A percentile compares a stretch with the other conserved stretches of the same genome.
phyloP scores from a whole-genome alignment of 306 rosid genomes.

The Herpetospermum pedunculosum region DNA sequence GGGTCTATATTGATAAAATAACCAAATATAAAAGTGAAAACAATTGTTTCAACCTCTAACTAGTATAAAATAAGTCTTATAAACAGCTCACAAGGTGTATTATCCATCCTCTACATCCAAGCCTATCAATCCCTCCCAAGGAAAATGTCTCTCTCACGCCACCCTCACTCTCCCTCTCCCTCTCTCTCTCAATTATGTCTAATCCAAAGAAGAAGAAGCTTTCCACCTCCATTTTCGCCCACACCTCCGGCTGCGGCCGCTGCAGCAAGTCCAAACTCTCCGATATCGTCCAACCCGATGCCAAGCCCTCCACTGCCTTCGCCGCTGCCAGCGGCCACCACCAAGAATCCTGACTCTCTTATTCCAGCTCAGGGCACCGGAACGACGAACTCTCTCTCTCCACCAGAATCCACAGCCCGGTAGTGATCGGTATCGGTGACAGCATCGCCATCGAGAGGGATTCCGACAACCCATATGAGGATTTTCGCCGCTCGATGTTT shows the following conservation, averaged over 20 bases:
- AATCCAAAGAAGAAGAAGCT: neutral
- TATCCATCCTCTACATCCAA: too few species aligned
- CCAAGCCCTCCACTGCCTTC: neutral
- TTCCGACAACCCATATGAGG: constrained; percentile 73
- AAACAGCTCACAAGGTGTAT: too few species aligned
- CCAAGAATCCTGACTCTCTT: neutral
- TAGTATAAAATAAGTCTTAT: too few species aligned
- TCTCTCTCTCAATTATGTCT: constrained; percentile 2
- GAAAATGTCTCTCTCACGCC: too few species aligned
- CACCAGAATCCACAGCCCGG: constrained; percentile 1
- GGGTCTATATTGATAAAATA: too few species aligned
- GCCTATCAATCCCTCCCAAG: too few species aligned
- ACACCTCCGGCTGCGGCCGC: constrained; percentile 1
- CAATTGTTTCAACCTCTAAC: too few species aligned
- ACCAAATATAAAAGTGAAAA: too few species aligned
- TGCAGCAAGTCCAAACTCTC: constrained; percentile 3
- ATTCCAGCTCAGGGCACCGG: neutral
- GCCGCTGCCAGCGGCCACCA: neutral
- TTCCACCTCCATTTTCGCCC: neutral
- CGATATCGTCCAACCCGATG: neutral
- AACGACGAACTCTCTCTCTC: neutral
- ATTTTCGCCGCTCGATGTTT: constrained; percentile 72
- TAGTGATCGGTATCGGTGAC: constrained; percentile 3
- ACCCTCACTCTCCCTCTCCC: too few species aligned
- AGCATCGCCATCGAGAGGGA: constrained; percentile 81